A percentile compares a stretch with the other conserved stretches of the same genome.
Evolutionary conservation across 2,329 filamentous ascomycete genomes (phyloP).

Genomic region (Aspergillus sp.): DNA sequence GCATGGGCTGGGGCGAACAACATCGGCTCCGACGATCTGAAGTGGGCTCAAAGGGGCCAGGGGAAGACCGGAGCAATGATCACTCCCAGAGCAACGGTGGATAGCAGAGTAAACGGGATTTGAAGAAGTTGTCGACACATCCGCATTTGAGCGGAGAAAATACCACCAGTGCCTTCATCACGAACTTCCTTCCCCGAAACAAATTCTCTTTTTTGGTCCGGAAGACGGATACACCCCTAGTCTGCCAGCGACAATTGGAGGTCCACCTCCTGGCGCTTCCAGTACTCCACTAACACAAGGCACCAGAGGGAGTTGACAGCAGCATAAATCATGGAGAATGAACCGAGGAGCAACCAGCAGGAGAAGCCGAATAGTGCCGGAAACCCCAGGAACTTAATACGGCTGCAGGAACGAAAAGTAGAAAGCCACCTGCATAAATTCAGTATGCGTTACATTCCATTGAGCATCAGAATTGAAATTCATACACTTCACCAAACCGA

Average conservation of each 20-base stretch:
- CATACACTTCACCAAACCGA: conserved; percentile 58
- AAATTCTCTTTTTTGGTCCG: conserved; percentile 71
- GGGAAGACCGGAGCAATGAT: conserved; percentile 54
- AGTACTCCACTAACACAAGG: conserved; percentile 86
- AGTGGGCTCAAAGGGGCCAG: no score
- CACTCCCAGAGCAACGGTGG: conserved; percentile 65
- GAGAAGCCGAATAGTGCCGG: conserved; percentile 72
- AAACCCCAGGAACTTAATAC: conserved; percentile 75
- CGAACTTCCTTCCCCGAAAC: conserved; percentile 65
- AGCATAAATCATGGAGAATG: conserved; percentile 77
- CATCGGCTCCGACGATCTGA: no score
- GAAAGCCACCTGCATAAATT: conserved; percentile 60
- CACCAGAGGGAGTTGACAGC: conserved; percentile 75
- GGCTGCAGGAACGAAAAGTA: conserved; percentile 93
- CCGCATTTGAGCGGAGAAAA: conserved; percentile 70
- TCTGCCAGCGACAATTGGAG: conserved; percentile 81
- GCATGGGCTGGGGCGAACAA: no score
- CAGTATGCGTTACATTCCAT: no score
- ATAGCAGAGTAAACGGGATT: conserved; percentile 74
- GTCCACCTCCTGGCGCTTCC: conserved; percentile 89
- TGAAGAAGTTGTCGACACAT: conserved; percentile 74
- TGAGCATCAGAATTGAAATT: no score
- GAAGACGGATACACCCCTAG: conserved; percentile 75
- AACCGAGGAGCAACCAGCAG: conserved; percentile 73
- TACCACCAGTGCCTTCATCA: conserved; percentile 72